Evolutionary conservation across 805 yeast genomes (phyloP).

Genomic region (Ogataea angusta): DNA sequence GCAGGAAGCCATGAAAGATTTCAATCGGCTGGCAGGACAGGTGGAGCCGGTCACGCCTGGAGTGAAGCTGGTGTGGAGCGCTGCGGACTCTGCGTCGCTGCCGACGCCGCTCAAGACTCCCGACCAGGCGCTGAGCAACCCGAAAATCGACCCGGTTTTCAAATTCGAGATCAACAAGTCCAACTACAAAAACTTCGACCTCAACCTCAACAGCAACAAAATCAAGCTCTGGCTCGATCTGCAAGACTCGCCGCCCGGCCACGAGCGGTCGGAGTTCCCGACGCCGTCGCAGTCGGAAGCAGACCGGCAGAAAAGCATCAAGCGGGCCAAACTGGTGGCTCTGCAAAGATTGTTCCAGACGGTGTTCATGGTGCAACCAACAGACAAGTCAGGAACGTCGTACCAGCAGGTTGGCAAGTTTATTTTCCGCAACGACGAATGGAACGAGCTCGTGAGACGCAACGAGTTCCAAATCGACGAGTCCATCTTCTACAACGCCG

Average conservation of each 20-base stretch:
- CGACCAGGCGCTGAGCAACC: conserved; percentile 21
- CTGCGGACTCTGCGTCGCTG: conserved; percentile 6
- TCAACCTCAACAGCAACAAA: conserved; percentile 21
- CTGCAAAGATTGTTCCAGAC: conserved; percentile 44
- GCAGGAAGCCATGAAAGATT: conserved; percentile 22
- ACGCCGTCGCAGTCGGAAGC: conserved; percentile 46
- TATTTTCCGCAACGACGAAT: conserved; percentile 41
- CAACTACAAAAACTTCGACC: conserved; percentile 19
- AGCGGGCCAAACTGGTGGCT: conserved; percentile 37
- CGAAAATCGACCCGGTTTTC: conserved; percentile 24
- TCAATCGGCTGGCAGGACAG: conserved; percentile 23
- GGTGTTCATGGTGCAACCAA: conserved; percentile 27
- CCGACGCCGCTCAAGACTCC: conserved; percentile 28
- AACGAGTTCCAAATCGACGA: conserved; percentile 34
- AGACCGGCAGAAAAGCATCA: conserved; percentile 31
- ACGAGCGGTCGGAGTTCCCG: conserved; percentile 58
- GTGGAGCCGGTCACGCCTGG: conserved; percentile 12
- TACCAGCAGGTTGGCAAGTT: conserved; percentile 38
- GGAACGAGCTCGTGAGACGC: conserved; percentile 36
- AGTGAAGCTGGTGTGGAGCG: conserved; percentile 13
- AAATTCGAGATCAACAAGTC: conserved; percentile 27
- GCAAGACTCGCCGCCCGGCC: conserved; percentile 51
- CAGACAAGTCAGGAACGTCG: conserved; percentile 1
- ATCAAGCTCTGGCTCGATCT: conserved; percentile 30
- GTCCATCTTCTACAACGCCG: conserved; percentile 34